Evolutionary conservation across 2,329 filamentous ascomycete species (phyloP), one percentile per base, ranked within the genome.

Genomic region (Elsinoe australis): DNA sequence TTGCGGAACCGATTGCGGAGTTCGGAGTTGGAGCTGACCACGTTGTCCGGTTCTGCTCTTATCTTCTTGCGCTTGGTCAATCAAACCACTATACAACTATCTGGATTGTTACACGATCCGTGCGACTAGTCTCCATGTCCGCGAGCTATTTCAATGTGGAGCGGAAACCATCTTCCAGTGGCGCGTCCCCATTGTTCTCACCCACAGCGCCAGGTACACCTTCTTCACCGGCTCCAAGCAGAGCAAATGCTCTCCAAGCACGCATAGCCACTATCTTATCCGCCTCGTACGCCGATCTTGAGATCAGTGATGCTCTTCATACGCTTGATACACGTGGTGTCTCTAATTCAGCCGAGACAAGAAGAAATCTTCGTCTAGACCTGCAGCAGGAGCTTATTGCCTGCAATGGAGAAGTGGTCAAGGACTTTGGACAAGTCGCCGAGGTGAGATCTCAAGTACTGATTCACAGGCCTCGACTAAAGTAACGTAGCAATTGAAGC

Each of bases 351-450:
- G 75, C 85, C 7, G 85, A 89, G 55, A 83, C 82, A 2, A 78
- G 92, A 45, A 80, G 90, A 4, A 82, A 86, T 51, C 68, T 96
- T 12, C 80, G 89, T 12, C 67, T 94, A 1, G 82, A 94, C 61
- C 74, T 94, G 1, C 88, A 96, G 62, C 90, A 85, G 63, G 89
- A 96, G 61, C 85, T 95, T 29, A 89, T 96, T 49, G 80, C 90
- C 55, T 88, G 85, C 67, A 95, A 96, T 78, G 88, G 85, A 42
- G 80, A 87, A 54, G 85, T 96, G 54, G 80, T 96, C 51, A 74
- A 79, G 47, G 87, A 95, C 61, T 96, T 96, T 67, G 87, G 88
- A 28, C 76, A 81, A 49, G 87, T 98, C 54, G 87, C 89, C 22
- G 86, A 94, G 75, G 86, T 90, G 52, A 18, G 44, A 38, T 21